Evolutionary conservation across 805 yeast genomes (phyloP).

Genomic region (Yarrowia bubula): DNA sequence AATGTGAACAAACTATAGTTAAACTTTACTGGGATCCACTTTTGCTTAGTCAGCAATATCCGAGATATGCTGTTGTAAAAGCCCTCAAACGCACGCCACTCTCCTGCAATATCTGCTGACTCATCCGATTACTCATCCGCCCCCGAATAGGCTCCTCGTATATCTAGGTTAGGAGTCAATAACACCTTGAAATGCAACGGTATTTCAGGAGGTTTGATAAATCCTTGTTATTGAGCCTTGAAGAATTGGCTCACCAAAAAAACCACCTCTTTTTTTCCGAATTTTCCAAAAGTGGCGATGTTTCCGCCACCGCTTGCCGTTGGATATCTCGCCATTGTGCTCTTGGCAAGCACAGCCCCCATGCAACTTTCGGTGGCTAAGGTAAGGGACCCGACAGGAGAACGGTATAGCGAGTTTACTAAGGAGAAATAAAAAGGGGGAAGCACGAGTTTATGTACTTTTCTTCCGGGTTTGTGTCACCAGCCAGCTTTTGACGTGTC

Average conservation of each 20-base stretch:
- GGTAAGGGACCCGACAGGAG: constrained; percentile 13
- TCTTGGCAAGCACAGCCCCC: constrained; percentile 23
- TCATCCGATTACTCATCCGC: not conserved
- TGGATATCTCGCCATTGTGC: constrained; percentile 13
- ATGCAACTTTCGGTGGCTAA: constrained; percentile 2
- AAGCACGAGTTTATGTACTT: not conserved
- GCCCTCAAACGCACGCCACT: too few species aligned
- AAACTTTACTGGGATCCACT: too few species aligned
- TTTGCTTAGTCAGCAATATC: too few species aligned
- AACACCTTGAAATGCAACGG: not conserved
- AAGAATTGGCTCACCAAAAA: too few species aligned
- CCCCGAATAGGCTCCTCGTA: constrained; percentile 17
- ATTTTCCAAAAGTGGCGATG: too few species aligned
- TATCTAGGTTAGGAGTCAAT: constrained; percentile 12
- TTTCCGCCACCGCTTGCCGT: not conserved
- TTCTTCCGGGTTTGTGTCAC: not conserved
- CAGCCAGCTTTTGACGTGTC: not conserved
- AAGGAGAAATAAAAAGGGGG: not conserved
- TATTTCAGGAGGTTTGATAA: too few species aligned
- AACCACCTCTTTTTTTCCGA: too few species aligned
- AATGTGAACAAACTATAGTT: too few species aligned
- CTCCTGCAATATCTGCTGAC: too few species aligned
- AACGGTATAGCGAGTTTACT: not conserved
- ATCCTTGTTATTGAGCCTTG: too few species aligned
- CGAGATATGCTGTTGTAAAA: too few species aligned